Conservation (phyloP, 2,329 filamentous ascomycete species). For the Epichloe elymi region DNA sequence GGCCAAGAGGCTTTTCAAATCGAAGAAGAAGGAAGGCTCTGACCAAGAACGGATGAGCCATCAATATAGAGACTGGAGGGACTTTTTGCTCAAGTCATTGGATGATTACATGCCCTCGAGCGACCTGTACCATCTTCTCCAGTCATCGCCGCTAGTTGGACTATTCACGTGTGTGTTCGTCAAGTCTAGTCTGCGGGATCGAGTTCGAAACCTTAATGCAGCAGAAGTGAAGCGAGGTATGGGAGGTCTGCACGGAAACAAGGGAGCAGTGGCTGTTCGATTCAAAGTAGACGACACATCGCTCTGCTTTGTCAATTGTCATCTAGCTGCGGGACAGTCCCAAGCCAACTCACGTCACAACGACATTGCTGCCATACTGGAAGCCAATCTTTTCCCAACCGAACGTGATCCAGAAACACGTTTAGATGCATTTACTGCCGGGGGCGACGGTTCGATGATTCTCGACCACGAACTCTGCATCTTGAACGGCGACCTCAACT, state of each 20-base stretch:
- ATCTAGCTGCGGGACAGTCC: slow-evolving; percentile 85
- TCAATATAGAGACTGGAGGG: slow-evolving; percentile 92
- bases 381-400: slow-evolving; percentile 58
- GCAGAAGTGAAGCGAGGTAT: slow-evolving; percentile 91
- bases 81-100: slow-evolving; percentile 70
- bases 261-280: slow-evolving; percentile 83
- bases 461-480: slow-evolving; percentile 97
- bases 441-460: slow-evolving; percentile 91
- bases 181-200: slow-evolving; percentile 61
- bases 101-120: slow-evolving; percentile 71
- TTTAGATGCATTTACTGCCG: slow-evolving; percentile 70
- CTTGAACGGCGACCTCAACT: slow-evolving; percentile 91
- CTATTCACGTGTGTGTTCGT: slow-evolving; percentile 95
- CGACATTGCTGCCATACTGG: slow-evolving; percentile 81
- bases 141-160: slow-evolving; percentile 78
- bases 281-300: slow-evolving; percentile 91
- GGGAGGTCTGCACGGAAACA: slow-evolving; percentile 91
- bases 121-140: slow-evolving; percentile 71
- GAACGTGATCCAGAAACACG: slow-evolving; percentile 55
- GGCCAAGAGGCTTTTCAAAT: slow-evolving; percentile 87
- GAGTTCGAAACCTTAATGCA: slow-evolving; percentile 64
- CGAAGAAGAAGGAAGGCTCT: slow-evolving; percentile 71
- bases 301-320: slow-evolving; percentile 92
- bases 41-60: slow-evolving; percentile 90
- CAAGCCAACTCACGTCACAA: slow-evolving; percentile 86